These are phyloP conservation scores for Botryotinia narcissicola DNA, from an alignment of 2,329 filamentous ascomycete genomes.

Conservation along the genomic window DNA sequence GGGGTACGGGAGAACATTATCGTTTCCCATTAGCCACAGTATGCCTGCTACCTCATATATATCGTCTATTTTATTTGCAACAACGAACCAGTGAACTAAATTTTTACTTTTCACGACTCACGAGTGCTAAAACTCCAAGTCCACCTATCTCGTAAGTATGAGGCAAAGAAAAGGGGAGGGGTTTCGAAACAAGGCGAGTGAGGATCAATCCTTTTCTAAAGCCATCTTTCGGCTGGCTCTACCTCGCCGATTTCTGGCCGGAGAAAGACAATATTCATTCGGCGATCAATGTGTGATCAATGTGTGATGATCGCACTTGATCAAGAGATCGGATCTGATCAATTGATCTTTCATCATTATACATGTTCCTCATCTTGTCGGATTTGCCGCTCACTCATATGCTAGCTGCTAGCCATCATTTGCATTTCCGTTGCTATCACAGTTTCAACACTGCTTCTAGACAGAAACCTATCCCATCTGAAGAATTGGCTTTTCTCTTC, in stretches of 20 bases:
- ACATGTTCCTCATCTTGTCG: neutral
- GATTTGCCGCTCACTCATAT: slow-evolving; percentile 2
- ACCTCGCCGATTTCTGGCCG: neutral
- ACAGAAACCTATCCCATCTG: neutral
- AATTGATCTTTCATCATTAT: slow-evolving; percentile 1
- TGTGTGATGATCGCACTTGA: neutral
- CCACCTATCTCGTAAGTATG: slow-evolving; percentile 14
- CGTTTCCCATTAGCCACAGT: neutral
- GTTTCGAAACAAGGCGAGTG: neutral
- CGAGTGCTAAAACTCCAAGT: neutral
- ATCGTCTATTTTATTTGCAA: neutral
- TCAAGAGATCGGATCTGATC: neutral
- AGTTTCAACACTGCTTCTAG: neutral
- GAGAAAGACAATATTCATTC: neutral
- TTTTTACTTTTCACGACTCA: neutral
- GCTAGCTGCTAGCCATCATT: neutral
- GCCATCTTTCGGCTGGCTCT: neutral
- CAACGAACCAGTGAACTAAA: neutral
- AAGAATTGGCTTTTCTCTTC: neutral
- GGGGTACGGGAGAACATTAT: neutral
- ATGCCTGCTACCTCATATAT: slow-evolving; percentile 15
- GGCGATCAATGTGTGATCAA: neutral
- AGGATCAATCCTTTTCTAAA: neutral
- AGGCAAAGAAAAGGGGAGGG: neutral
- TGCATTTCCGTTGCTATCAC: slow-evolving; percentile 5